These are phyloP conservation scores for Ormosia emarginata DNA, from an alignment of 306 rosid genomes.

Conservation along the genomic window DNA sequence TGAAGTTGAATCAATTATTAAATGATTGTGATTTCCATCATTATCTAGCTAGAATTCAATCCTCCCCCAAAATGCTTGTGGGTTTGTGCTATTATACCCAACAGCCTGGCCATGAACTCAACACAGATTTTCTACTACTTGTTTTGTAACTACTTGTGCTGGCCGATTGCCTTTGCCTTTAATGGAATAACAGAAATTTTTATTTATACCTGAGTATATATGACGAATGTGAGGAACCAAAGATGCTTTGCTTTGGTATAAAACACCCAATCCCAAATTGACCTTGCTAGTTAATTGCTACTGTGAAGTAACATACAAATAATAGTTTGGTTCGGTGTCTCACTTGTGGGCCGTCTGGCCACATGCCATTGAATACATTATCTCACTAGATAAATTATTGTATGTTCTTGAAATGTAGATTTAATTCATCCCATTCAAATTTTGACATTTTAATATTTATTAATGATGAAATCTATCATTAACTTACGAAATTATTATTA, in stretches of 20 bases:
- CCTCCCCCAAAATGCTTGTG: neutral
- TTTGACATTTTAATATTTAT: no score
- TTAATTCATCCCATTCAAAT: no score
- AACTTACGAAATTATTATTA: no score
- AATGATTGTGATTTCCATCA: constrained; percentile 31
- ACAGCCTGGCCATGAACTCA: constrained; percentile 16
- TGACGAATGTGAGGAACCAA: neutral
- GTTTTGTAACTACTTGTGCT: neutral
- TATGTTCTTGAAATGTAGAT: no score
- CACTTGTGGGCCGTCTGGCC: constrained; percentile 30
- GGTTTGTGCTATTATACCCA: neutral
- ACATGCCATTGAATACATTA: constrained; percentile 29
- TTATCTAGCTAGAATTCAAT: constrained; percentile 4
- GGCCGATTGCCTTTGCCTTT: constrained; percentile 12
- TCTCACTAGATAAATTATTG: neutral
- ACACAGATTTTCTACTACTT: neutral
- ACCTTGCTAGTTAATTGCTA: neutral
- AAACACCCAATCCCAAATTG: neutral
- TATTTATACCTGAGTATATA: neutral
- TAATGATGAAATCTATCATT: no score
- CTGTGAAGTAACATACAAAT: neutral
- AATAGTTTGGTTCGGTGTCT: constrained; percentile 8
- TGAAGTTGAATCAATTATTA: constrained; percentile 28
- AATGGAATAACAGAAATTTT: neutral
- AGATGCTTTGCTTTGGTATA: neutral